Evolutionary conservation across 202 grass and related monocot species (phyloP), one percentile per base, ranked within the genome.

Genomic region (Elaeis oleifera): DNA sequence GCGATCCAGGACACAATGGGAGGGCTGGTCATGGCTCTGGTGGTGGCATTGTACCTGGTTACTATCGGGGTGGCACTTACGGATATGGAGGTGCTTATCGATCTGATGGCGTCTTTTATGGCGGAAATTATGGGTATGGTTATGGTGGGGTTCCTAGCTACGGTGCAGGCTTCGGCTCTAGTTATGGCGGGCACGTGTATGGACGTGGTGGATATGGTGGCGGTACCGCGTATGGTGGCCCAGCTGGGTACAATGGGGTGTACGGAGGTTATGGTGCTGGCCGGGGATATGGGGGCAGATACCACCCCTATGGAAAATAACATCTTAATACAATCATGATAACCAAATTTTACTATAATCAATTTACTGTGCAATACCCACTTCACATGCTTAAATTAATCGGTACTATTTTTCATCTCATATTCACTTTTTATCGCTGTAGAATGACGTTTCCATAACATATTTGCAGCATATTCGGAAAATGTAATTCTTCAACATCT

Each of bases 231-330:
- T 90, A 70, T 62, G 82, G 75, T 21, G 74, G 83, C 58, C 71
- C 71, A 9, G 77, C 80, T 9, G 86, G 83, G 8, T 65, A 53
- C 18, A 21, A 49, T 18, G 22, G 14, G 2, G 20, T 20, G 20
- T 79, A 79, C 18, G 61, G 87, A 22, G 74, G 80, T 15, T 83
- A 89, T 57, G 6, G 16, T 60, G 2, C 22, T 58, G 60, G 60
- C 6, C 60, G 60, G 2, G 63, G 63, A 26, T 52, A 83, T 51
- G 89, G 89, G 16, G 81, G 68, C 77, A 89, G 88, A 59, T 92
- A 92, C 52, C 94, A 97, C 21, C 94, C 94, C 0, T 97, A 97
- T 60, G 78, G 82, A 55, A 97, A 97, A 79, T 76, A 59, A 77
- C 28, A 9, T 48, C 4, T 17, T 23, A 13, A 56, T 56, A 21